Percentiles rank a stretch among this genome's conserved stretches.
Conservation (phyloP, 2,329 filamentous ascomycete species). For the Alternaria metachromatica region DNA sequence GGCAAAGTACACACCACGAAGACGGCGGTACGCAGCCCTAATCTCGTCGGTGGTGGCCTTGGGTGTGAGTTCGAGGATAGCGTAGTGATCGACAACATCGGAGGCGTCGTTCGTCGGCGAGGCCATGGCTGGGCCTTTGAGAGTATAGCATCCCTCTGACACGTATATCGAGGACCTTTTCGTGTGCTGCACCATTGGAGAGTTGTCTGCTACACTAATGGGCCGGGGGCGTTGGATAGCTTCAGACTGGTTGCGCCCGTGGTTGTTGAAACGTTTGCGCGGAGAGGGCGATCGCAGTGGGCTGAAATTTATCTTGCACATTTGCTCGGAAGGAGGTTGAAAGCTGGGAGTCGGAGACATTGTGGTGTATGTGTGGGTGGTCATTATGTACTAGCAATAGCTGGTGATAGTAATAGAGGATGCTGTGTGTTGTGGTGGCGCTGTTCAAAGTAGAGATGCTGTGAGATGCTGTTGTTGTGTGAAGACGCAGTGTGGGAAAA, state of each 20-base stretch:
- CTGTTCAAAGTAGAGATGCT: slow-evolving; percentile 7
- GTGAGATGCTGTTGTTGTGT: slow-evolving; percentile 17
- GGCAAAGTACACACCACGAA: slow-evolving; percentile 39
- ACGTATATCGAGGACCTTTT: slow-evolving; percentile 37
- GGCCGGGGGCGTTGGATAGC: slow-evolving; percentile 27
- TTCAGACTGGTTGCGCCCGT: slow-evolving; percentile 34
- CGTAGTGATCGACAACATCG: slow-evolving; percentile 42
- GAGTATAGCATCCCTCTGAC: slow-evolving; percentile 28
- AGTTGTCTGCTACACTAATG: slow-evolving; percentile 20
- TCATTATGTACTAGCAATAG: slow-evolving; percentile 16
- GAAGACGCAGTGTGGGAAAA: slow-evolving; percentile 15
- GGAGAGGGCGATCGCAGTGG: slow-evolving; percentile 21
- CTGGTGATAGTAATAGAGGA: slow-evolving; percentile 11
- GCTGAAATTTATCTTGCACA: slow-evolving; percentile 28
- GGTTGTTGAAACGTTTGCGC: slow-evolving; percentile 20
- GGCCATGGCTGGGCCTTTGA: slow-evolving; percentile 27
- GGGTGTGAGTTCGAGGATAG: slow-evolving; percentile 30
- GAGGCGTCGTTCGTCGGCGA: slow-evolving; percentile 24
- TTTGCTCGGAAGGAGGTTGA: slow-evolving; percentile 20
- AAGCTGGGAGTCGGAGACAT: slow-evolving; percentile 10
- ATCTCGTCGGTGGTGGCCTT: slow-evolving; percentile 40
- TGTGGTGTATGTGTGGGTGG: slow-evolving; percentile 24
- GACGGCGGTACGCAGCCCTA: slow-evolving; percentile 33
- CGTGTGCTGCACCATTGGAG: slow-evolving; percentile 22
- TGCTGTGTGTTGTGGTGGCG: background rate